A percentile compares a stretch with the other conserved stretches of the same genome.
These are phyloP conservation scores for Lepidium aucheri DNA, from an alignment of 345 rosid genomes.

Conservation along the genomic window DNA sequence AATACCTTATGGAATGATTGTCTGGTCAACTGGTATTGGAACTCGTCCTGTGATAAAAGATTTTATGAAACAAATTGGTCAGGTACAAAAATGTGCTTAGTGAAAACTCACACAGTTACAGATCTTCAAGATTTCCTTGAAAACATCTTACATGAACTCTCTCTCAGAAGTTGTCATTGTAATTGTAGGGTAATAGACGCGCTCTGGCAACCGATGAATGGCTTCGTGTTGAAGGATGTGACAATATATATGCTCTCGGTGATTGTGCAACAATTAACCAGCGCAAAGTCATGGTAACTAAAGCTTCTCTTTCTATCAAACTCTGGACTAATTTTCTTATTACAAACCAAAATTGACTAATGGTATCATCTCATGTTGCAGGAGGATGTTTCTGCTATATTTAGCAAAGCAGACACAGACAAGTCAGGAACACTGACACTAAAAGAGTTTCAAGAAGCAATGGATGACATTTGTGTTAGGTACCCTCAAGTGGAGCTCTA, in stretches of 20 bases:
- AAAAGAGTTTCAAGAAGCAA: constrained; percentile 70
- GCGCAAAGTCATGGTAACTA: constrained; percentile 89
- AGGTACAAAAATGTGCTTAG: constrained; percentile 41
- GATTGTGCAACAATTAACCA: constrained; percentile 98
- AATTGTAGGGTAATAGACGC: constrained; percentile 65
- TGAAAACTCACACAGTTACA: background rate
- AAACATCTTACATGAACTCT: background rate
- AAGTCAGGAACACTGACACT: constrained; percentile 83
- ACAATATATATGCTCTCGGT: constrained; percentile 78
- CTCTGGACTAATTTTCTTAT: background rate
- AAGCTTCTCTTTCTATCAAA: background rate
- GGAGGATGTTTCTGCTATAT: constrained; percentile 78
- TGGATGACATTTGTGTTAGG: constrained; percentile 68
- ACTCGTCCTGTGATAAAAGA: constrained; percentile 73
- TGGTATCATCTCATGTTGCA: constrained; percentile 15
- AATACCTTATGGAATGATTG: constrained; percentile 89
- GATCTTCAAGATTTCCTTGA: background rate
- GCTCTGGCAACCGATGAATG: constrained; percentile 97
- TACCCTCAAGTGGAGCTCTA: constrained; percentile 91
- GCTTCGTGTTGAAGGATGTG: constrained; percentile 79
- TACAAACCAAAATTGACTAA: background rate
- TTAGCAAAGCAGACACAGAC: constrained; percentile 85
- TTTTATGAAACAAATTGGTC: constrained; percentile 90
- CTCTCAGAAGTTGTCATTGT: background rate
- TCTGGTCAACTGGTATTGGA: constrained; percentile 99